Conservation (phyloP, 192 early-diverging fungal genomes). For the Spinellus fusiger region DNA sequence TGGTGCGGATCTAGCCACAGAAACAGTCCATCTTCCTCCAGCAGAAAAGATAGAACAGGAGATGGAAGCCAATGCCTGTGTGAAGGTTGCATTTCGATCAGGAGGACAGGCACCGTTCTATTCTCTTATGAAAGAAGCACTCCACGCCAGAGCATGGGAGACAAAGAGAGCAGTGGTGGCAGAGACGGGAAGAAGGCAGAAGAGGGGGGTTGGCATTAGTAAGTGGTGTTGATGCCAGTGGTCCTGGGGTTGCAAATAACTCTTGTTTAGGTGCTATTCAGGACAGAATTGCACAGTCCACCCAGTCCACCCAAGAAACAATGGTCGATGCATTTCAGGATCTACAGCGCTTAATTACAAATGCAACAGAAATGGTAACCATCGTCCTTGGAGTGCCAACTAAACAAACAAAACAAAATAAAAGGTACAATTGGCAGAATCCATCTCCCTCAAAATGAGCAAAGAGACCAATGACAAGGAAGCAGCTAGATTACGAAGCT, state of each 20-base stretch:
- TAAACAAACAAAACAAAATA: background rate
- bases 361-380: slow-evolving; percentile 80
- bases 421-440: slow-evolving; percentile 56
- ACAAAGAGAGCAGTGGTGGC: slow-evolving; percentile 14
- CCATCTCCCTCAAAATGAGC: slow-evolving; percentile 52
- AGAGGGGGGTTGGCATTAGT: slow-evolving; percentile 18
- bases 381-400: background rate
- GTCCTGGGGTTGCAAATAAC: background rate
- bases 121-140: slow-evolving; percentile 53
- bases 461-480: slow-evolving; percentile 39
- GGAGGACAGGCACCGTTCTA: slow-evolving; percentile 64
- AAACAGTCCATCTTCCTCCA: slow-evolving; percentile 27
- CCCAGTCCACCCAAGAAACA: slow-evolving; percentile 60
- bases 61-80: slow-evolving; percentile 4
- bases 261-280: slow-evolving; percentile 53
- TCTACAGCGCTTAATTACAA: slow-evolving; percentile 79
- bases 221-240: background rate
- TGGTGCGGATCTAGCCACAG: slow-evolving; percentile 50
- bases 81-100: slow-evolving; percentile 76
- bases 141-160: slow-evolving; percentile 63
- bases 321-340: slow-evolving; percentile 84
- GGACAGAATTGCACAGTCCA: slow-evolving; percentile 54
- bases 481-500: slow-evolving; percentile 50
- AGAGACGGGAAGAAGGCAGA: background rate
- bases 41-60: too few relatives aligned